These are phyloP conservation scores for Tolypocladium endophyticum DNA, from an alignment of 2,329 filamentous ascomycete genomes.

Conservation along the genomic window DNA sequence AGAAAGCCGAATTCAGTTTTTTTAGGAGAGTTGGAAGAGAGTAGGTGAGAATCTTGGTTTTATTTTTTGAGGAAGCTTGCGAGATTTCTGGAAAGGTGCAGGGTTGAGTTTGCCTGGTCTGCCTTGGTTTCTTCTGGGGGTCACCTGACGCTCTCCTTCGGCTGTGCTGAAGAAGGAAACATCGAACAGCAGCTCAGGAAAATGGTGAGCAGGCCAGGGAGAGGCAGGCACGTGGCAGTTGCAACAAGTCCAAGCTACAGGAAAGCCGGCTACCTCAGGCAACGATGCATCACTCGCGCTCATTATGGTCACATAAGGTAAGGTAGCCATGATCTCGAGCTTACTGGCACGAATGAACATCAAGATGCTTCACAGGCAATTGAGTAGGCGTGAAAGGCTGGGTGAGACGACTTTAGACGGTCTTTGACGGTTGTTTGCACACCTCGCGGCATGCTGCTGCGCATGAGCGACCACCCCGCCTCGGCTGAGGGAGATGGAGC, in stretches of 20 bases:
- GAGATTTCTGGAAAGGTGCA: not conserved
- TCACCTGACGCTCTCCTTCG: not conserved
- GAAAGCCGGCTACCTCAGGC: no score
- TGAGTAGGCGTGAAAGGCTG: not conserved
- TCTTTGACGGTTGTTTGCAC: not conserved
- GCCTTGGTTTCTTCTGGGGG: not conserved
- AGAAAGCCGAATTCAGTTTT: not conserved
- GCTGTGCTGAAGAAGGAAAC: not conserved
- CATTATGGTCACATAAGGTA: no score
- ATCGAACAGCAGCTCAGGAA: not conserved
- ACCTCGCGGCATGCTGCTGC: not conserved
- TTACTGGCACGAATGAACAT: not conserved
- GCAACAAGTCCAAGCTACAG: not conserved
- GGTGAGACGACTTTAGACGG: not conserved
- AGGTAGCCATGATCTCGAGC: not conserved
- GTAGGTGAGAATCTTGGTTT: not conserved
- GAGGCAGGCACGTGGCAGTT: not conserved
- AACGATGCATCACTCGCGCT: no score
- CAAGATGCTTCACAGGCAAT: not conserved
- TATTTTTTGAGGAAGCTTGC: not conserved
- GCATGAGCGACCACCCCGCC: not conserved
- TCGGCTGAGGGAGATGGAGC: not conserved
- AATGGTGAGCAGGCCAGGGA: not conserved
- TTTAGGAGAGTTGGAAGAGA: not conserved
- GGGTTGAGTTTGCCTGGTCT: not conserved